These are phyloP conservation scores for Geotrichum citri-aurantii DNA, from an alignment of 1,139 yeast genomes.

Conservation along the genomic window DNA sequence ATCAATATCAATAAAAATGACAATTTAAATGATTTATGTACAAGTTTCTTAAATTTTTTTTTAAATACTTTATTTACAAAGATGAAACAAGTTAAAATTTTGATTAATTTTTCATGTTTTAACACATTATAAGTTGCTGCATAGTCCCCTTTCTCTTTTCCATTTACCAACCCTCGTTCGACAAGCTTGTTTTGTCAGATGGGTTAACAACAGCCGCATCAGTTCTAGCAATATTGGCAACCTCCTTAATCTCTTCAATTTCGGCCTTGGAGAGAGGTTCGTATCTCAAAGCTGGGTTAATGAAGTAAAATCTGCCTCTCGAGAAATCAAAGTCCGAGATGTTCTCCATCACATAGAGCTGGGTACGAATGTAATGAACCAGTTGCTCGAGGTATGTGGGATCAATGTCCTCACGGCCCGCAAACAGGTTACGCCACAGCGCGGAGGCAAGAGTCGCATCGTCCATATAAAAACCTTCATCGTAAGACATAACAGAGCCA, in stretches of 20 bases:
- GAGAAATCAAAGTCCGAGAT: slow-evolving; percentile 91
- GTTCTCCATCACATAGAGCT: slow-evolving; percentile 76
- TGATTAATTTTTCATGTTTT: background rate
- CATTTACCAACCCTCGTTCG: slow-evolving; percentile 23
- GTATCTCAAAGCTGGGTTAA: slow-evolving; percentile 78
- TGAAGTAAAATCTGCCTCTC: slow-evolving; percentile 78
- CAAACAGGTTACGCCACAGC: slow-evolving; percentile 55
- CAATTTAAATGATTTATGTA: too few species aligned
- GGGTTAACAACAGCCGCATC: slow-evolving; percentile 17
- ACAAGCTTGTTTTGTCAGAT: slow-evolving; percentile 21
- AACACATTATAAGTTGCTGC: background rate
- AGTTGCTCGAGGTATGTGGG: slow-evolving; percentile 79
- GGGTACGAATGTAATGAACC: slow-evolving; percentile 82
- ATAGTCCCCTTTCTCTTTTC: background rate
- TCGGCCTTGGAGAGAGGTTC: slow-evolving; percentile 50
- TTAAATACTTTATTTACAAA: background rate
- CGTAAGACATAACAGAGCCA: slow-evolving; percentile 86
- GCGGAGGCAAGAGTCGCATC: slow-evolving; percentile 86
- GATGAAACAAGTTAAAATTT: background rate
- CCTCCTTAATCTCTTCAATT: slow-evolving; percentile 19
- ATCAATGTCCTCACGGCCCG: slow-evolving; percentile 78
- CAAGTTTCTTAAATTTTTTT: background rate
- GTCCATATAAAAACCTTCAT: slow-evolving; percentile 79
- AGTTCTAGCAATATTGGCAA: slow-evolving; percentile 19
- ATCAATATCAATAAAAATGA: background rate